Base-by-base conservation (phyloP, 305 asterid genomes). In the Fraxinus greggii region DNA sequence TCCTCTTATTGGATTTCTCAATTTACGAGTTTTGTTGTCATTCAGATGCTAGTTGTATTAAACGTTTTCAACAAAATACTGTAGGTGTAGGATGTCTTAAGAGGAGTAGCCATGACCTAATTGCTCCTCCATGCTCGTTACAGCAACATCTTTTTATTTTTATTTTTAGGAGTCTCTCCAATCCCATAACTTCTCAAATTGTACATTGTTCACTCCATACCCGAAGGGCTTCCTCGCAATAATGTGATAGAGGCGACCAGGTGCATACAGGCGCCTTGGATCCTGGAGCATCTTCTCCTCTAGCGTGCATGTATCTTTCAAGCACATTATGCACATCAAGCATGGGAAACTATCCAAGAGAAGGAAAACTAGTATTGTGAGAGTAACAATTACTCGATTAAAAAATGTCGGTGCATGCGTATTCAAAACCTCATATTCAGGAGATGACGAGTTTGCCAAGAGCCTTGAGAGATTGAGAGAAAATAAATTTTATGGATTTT, bases 191-290 rank as follows among this genome's bases (percentile, higher is more conserved):
- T 24, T 23, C 45, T 61, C 65, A 69, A 67, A 79, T 61, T 72
- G 56, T 21, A 45, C 56, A 24, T 69, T 36, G 78, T 42, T n/a
- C 26, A 6, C 7, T 19, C 56, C 75, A 69, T 89, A 93, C 99
- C 99, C 92, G 95, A 97, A 92, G 86, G 97, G 96, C 82, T 93
- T 94, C 86, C 98, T 86, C 59, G 89, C 97, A 69, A 97, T 89
- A 82, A 97, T 90, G 89, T 97, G 99, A 79, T 97, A 94, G 72
- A 97, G 99, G n/a, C 99, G 98, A 77, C 99, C 99, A 29, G 99
- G 97, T 31, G 98, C 99, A 79, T 97, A 97, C 42, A 97, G 89
- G 65, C 99, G 95, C 86, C 98, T 93, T 9, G 99, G 97, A 86
- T 97, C 99, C 86, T 90, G 90, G 73, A 97, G 92, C 98, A 90